Base-by-base conservation (phyloP, 2,329 filamentous ascomycete species). In the Metarhizium rileyi region DNA sequence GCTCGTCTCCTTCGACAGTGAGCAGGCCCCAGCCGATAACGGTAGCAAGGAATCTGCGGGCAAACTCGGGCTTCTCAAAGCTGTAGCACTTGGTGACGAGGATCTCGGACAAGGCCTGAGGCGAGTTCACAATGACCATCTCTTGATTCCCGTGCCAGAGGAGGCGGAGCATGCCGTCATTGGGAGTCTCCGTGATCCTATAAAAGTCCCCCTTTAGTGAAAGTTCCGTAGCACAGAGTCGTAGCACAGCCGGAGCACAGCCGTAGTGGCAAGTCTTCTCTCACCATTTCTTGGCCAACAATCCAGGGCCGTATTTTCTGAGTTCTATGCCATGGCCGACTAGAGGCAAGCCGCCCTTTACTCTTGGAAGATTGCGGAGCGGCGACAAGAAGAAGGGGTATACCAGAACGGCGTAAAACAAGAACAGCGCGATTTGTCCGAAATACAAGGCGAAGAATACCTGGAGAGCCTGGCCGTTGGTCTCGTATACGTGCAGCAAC, bases 1-100 rank as follows among this genome's bases (percentile, higher is more conserved):
- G 65, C 48, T 61, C 59, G 7, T 67, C 62, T 22, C 60, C 62
- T 44, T 66, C 61, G 20, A 60, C 55, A 27, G 61, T 59, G 6
- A 63, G 52, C 8, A 69, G 50, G 0, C 61, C 65, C 4, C 81
- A 85, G 59, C 90, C 90, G 50, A 95, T 81, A 59, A 87, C 86
- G 69, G 82, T 85, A 53, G 95, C 81, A 7, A 95, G 80, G 70
- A 87, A 91, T 52, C 87, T 83, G 66, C 87, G 48, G 3, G 50
- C 44, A 22, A 53, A 52, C 1, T 43, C 14, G 0, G 83, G 81
- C 61, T 87, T 87, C 35, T 72, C 59, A 54, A 85, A 88, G 47
- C 83, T 78, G 61, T 88, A 87, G 54, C 72, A 79, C 52, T 78
- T 80, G 7, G 75, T 77, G 9, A 79, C 77, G 3, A 88, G 70